Evolutionary conservation across 495 filamentous ascomycete species (phyloP).

Genomic region (Hypoxylon perforatum): DNA sequence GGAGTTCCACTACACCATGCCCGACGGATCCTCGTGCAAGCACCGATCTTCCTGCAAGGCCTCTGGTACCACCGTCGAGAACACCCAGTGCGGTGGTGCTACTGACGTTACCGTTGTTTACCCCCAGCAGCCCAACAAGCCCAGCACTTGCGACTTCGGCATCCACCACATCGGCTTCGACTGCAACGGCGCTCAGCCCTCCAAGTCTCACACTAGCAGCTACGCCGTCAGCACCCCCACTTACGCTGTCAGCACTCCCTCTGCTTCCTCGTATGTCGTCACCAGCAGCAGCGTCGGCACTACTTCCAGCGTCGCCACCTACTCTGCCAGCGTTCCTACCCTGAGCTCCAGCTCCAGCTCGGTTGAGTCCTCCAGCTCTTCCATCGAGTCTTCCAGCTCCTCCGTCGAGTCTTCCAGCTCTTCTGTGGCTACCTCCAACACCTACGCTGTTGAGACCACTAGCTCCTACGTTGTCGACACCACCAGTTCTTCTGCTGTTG

Average conservation of each 20-base stretch:
- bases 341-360: slow-evolving; percentile 21
- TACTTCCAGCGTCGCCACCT: slow-evolving; percentile 20
- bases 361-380: slow-evolving; percentile 17
- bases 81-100: slow-evolving; percentile 92
- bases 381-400: slow-evolving; percentile 9
- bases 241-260: slow-evolving; percentile 31
- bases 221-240: slow-evolving; percentile 37
- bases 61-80: slow-evolving; percentile 73
- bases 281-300: no score
- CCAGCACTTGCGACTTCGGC: slow-evolving; percentile 72
- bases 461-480: slow-evolving; percentile 37
- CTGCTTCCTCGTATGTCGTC: slow-evolving; percentile 24
- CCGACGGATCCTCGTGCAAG: slow-evolving; percentile 80
- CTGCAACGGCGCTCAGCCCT: slow-evolving; percentile 68
- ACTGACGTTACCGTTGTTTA: slow-evolving; percentile 80
- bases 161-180: slow-evolving; percentile 84
- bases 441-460: slow-evolving; percentile 25
- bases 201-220: slow-evolving; percentile 45
- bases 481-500: slow-evolving; percentile 25
- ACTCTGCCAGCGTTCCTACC: slow-evolving; percentile 21
- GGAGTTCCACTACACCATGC: slow-evolving; percentile 86
- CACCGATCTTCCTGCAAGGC: slow-evolving; percentile 72
- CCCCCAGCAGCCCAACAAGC: slow-evolving; percentile 64
- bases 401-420: slow-evolving; percentile 28
- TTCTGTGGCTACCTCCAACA: slow-evolving; percentile 33